phyloP scores from a whole-genome alignment of 345 rosid species.

The Dimocarpus longan region DNA sequence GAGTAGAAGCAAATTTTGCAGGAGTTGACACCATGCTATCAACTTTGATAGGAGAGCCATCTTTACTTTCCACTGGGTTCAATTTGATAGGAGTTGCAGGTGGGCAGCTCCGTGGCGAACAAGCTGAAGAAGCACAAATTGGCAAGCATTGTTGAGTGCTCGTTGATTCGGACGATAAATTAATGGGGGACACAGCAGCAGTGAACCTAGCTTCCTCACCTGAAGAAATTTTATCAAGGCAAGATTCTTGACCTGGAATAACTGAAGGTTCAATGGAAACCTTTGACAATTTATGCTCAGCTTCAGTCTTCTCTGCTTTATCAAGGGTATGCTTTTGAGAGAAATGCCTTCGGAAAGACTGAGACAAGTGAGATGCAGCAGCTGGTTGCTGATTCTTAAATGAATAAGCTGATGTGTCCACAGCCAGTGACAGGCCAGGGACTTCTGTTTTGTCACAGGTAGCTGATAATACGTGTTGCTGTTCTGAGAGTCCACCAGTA shows the following conservation, averaged over 20 bases:
- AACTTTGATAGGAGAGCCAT: slow-evolving; percentile 28
- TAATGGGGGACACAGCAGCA: slow-evolving; percentile 32
- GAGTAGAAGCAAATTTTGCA: slow-evolving; percentile 61
- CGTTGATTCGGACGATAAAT: slow-evolving; percentile 21
- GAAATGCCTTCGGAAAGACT: slow-evolving; percentile 45
- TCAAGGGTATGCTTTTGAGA: slow-evolving; percentile 29
- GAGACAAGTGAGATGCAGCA: slow-evolving; percentile 48
- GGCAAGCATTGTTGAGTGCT: slow-evolving; percentile 3
- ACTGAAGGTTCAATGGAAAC: slow-evolving; percentile 24
- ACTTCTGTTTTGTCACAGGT: neutral
- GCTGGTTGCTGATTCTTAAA: slow-evolving; percentile 31
- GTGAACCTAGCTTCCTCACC: slow-evolving; percentile 23
- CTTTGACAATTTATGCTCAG: neutral
- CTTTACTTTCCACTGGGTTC: slow-evolving; percentile 11
- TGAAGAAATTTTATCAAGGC: slow-evolving; percentile 16
- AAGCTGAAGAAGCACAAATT: slow-evolving; percentile 8
- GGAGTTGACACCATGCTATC: slow-evolving; percentile 54
- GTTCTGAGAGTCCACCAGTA: slow-evolving; percentile 13
- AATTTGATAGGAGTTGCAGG: slow-evolving; percentile 50
- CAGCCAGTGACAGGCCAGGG: slow-evolving; percentile 9
- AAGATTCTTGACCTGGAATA: slow-evolving; percentile 18
- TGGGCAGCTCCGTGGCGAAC: slow-evolving; percentile 6
- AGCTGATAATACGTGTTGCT: slow-evolving; percentile 14
- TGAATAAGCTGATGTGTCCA: slow-evolving; percentile 15
- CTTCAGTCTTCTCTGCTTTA: slow-evolving; percentile 1